A percentile compares a stretch with the other conserved stretches of the same genome.
phyloP scores from a whole-genome alignment of 2,329 filamentous ascomycete genomes.

The Dryadomyces quercivorus region DNA sequence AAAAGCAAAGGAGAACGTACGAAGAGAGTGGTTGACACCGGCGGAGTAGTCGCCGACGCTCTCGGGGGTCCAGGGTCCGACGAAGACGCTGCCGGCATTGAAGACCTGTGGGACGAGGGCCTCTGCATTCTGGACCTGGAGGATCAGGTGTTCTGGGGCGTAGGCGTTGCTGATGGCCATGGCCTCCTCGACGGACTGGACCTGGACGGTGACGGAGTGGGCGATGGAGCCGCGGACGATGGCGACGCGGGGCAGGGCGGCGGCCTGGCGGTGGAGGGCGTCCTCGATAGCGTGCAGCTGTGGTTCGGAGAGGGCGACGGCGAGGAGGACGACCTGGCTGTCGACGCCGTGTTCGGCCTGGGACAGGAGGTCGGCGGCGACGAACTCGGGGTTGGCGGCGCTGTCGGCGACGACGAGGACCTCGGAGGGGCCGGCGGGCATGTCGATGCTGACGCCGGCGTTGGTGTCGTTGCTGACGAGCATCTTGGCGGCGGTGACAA shows the following conservation, averaged over 20 bases:
- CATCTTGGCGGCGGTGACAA: slow-evolving; percentile 98
- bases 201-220: slow-evolving; percentile 74
- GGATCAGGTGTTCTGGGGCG: slow-evolving; percentile 89
- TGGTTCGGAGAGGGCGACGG: slow-evolving; percentile 62
- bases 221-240: slow-evolving; percentile 84
- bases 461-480: slow-evolving; percentile 94
- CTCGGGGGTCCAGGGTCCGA: slow-evolving; percentile 93
- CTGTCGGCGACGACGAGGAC: slow-evolving; percentile 92
- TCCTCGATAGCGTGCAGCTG: slow-evolving; percentile 78
- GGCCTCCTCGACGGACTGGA: slow-evolving; percentile 58
- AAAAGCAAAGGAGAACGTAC: slow-evolving; percentile 44
- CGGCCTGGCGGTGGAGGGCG: slow-evolving; percentile 78
- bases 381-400: slow-evolving; percentile 81
- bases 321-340: slow-evolving; percentile 86
- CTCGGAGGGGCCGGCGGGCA: slow-evolving; percentile 94
- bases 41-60: slow-evolving; percentile 97
- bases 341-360: slow-evolving; percentile 96
- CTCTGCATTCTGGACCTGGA: slow-evolving; percentile 72
- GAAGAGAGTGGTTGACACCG: slow-evolving; percentile 92
- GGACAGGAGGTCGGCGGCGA: slow-evolving; percentile 82
- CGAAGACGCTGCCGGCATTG: slow-evolving; percentile 93
- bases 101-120: slow-evolving; percentile 65
- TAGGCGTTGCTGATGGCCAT: slow-evolving; percentile 84
- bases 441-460: slow-evolving; percentile 90
- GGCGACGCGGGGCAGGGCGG: slow-evolving; percentile 76